Evolutionary conservation across 148 eudicot genomes (phyloP), one percentile per base, ranked within the genome.

Genomic region (Silene latifolia): DNA sequence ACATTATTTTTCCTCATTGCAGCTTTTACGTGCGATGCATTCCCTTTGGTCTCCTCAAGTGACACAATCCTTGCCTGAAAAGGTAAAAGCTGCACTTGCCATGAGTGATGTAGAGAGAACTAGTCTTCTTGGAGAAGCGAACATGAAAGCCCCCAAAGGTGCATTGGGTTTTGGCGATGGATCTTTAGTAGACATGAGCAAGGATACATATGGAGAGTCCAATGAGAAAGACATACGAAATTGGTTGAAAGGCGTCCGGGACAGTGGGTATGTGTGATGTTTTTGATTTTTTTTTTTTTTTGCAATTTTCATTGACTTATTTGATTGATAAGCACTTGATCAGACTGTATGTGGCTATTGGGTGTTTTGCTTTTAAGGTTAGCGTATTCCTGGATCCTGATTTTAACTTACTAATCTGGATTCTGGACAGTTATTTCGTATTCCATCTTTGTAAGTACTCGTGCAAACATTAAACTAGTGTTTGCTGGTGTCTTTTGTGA

Each of bases 21-120:
- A 95, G 99, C 89, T 96, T 72, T 91, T 96, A 59, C 99, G 99
- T 76, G 89, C 93, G 62, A 53, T 92, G 48, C 99, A 96, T 90
- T 96, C 98, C 73, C 93, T 96, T 71, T 96, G 99, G 99, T 90
- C 97, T 77, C 90, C 95, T 65, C 42, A 89, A 68, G 91, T 92
- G 57, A 81, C 81, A 81, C 97, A 89, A 78, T 80, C 87, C 32
- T 85, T 96, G 74, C 95, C 99, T 78, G 93, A 83, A 81, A 94
- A 88, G 80, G 74, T 96, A 65, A 96, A 86, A 85, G 99, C 89
- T 72, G 99, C 98, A 79, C 83, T 96, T 88, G 72, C 65, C 74
- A 90, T 96, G 79, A 88, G 93, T 73, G 97, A 96, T 82, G 86
- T 84, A 76, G 99, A 96, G 82, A 80, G 86, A 48, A 81, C 81